phyloP scores from a whole-genome alignment of 495 filamentous ascomycete species.

The Apiosordaria backusii region DNA sequence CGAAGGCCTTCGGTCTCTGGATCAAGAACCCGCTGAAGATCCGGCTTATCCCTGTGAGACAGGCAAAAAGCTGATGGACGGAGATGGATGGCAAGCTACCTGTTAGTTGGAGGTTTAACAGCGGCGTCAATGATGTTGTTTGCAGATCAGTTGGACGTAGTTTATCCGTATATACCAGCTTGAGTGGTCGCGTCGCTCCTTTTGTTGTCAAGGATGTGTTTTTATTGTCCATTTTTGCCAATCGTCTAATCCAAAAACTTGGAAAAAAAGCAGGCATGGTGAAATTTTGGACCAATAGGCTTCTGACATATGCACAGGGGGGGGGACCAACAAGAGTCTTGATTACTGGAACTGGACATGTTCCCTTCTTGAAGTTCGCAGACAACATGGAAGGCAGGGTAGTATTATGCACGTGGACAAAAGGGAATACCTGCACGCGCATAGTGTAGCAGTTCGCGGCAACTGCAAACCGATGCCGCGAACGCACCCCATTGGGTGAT shows the following conservation, averaged over 20 bases:
- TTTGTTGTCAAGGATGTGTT: neutral
- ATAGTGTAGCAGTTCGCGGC: neutral
- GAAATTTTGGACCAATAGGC: neutral
- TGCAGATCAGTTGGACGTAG: too few species aligned
- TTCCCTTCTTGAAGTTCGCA: too few species aligned
- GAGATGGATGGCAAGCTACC: too few species aligned
- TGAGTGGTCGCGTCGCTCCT: neutral
- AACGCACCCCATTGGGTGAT: neutral
- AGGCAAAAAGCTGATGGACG: neutral
- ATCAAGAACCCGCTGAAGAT: slow-evolving; percentile 17
- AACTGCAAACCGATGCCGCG: neutral
- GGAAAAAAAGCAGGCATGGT: neutral
- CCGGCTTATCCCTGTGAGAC: slow-evolving; percentile 5
- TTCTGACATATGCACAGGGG: neutral
- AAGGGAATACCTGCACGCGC: neutral
- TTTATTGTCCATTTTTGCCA: neutral
- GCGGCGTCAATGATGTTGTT: too few species aligned
- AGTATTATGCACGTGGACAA: neutral
- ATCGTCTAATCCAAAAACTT: neutral
- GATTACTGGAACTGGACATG: neutral
- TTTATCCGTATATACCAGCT: too few species aligned
- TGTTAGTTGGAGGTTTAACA: too few species aligned
- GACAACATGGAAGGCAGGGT: neutral
- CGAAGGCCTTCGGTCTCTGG: slow-evolving; percentile 17
- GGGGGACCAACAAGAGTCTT: neutral